phyloP scores from a whole-genome alignment of 2,329 filamentous ascomycete genomes.

The Botryotinia globosa region DNA sequence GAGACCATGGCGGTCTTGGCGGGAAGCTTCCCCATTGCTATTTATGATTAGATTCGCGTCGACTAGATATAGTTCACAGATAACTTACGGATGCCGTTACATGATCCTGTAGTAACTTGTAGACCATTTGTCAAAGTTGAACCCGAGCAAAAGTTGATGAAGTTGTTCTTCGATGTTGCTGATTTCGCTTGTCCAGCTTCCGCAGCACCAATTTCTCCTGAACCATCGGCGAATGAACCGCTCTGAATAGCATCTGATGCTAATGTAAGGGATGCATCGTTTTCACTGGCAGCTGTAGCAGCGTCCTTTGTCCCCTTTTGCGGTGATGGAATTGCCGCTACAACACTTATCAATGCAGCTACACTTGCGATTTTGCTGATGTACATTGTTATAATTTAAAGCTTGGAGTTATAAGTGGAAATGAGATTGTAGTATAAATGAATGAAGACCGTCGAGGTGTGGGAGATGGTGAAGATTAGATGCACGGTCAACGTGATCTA shows the following conservation, averaged over 20 bases:
- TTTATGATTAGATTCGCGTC: slow-evolving; percentile 22
- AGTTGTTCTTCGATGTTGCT: slow-evolving; percentile 36
- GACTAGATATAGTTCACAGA: neutral
- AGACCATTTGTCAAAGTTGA: slow-evolving; percentile 57
- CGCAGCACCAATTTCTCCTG: slow-evolving; percentile 28
- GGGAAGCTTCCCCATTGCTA: slow-evolving; percentile 40
- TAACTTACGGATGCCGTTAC: slow-evolving; percentile 48
- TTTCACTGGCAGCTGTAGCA: slow-evolving; percentile 5
- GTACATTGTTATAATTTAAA: slow-evolving; percentile 22
- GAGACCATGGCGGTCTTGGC: slow-evolving; percentile 38
- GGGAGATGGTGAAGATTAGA: slow-evolving; percentile 32
- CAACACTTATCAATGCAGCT: slow-evolving; percentile 31
- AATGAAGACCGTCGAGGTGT: slow-evolving; percentile 39
- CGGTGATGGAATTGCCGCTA: slow-evolving; percentile 23
- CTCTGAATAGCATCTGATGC: slow-evolving; percentile 33
- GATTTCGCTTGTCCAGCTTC: slow-evolving; percentile 34
- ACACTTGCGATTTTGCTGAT: slow-evolving; percentile 32
- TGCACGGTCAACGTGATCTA: slow-evolving; percentile 41
- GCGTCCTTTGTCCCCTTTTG: slow-evolving; percentile 15
- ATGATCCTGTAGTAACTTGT: slow-evolving; percentile 57
- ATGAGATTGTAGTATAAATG: slow-evolving; percentile 28
- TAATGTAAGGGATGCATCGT: slow-evolving; percentile 27
- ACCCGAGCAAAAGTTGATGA: slow-evolving; percentile 38
- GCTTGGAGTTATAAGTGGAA: slow-evolving; percentile 6
- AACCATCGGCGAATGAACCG: slow-evolving; percentile 35